These are phyloP conservation scores for Solanum chiquidenum DNA, from an alignment of 257 asterid genomes.

Conservation along the genomic window DNA sequence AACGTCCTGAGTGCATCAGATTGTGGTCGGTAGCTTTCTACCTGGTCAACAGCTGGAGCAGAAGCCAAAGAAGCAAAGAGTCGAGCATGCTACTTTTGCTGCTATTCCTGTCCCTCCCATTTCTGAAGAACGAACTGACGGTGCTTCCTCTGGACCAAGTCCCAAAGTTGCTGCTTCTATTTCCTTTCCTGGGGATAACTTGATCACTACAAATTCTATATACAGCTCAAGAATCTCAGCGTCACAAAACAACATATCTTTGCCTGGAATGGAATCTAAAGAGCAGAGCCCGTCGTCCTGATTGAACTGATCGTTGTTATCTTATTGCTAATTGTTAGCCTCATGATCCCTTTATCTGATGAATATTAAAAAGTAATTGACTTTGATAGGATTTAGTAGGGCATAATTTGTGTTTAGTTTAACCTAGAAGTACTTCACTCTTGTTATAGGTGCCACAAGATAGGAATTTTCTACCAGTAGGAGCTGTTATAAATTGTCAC, in stretches of 20 bases:
- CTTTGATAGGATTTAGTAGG: conserved; percentile 12
- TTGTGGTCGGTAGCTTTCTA: conserved; percentile 69
- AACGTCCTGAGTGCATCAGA: conserved; percentile 32
- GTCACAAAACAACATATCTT: conserved; percentile 22
- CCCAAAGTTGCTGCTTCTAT: conserved; percentile 31
- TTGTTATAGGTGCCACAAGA: conserved; percentile 21
- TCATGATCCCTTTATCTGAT: conserved; percentile 26
- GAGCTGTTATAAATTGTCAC: conserved; percentile 4
- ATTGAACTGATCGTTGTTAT: conserved; percentile 6
- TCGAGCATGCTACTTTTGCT: conserved; percentile 39
- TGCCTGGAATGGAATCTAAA: conserved; percentile 40
- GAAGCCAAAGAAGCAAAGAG: conserved; percentile 48
- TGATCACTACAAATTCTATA: conserved; percentile 24
- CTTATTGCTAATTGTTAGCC: conserved; percentile 1
- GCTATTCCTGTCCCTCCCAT: conserved; percentile 32
- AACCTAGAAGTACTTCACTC: not conserved
- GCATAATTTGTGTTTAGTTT: conserved; percentile 15
- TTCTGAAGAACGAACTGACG: conserved; percentile 30
- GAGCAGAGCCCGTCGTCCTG: conserved; percentile 46
- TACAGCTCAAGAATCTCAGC: conserved; percentile 31
- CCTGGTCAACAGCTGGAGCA: conserved; percentile 37
- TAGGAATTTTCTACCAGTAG: conserved; percentile 18
- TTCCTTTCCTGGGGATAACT: conserved; percentile 40
- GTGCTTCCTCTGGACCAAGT: conserved; percentile 22
- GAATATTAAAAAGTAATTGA: not conserved